Evolutionary conservation across 2,329 filamentous ascomycete species (phyloP), one percentile per base, ranked within the genome.

Genomic region (Metarhizium album): DNA sequence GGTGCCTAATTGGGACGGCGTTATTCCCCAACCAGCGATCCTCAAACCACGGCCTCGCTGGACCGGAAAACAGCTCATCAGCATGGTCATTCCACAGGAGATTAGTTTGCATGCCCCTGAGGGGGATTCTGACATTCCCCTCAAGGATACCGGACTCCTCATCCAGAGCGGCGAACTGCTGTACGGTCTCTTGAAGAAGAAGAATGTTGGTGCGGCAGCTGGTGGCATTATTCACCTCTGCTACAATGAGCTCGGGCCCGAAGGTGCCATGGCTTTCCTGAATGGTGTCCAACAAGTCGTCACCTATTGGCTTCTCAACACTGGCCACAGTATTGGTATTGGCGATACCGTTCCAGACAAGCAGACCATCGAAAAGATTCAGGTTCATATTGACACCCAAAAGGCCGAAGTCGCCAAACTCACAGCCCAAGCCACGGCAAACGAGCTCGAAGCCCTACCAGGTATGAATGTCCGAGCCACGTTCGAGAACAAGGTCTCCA

Each of bases 381-480:
- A 95, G 62, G 77, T 80, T 6, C 86, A 88, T 51, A 90, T 98
- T 57, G 79, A 86, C 24, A 77, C 79, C 40, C 83, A 94, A 61
- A 98, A 98, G 74, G 74, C 75, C 1, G 82, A 90, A 58, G 90
- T 98, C 51, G 81, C 83, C 42, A 71, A 76, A 2, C 79, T 95
- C 52, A 93, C 90, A 9, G 75, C 76, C 5, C 74, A 80, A 63
- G 94, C 94, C 2, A 94, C 90, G 3, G 82, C 83, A 47, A 95
- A 97, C 66, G 76, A 84, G 59, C 81, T 98, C 45, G 93, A 99
- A 67, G 82, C 90, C n/a, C 73, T 93, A 49, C 93, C 93, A 42
- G 93, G 93, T 79, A 96, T 98, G 90, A 98, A 94, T 58, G 86
- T 98, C 53, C 87, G 94, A 74, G 90, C 95, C 64, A 97, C 93